Evolutionary conservation across 2,329 filamentous ascomycete genomes (phyloP).

Genomic region (Fonsecaea erecta): DNA sequence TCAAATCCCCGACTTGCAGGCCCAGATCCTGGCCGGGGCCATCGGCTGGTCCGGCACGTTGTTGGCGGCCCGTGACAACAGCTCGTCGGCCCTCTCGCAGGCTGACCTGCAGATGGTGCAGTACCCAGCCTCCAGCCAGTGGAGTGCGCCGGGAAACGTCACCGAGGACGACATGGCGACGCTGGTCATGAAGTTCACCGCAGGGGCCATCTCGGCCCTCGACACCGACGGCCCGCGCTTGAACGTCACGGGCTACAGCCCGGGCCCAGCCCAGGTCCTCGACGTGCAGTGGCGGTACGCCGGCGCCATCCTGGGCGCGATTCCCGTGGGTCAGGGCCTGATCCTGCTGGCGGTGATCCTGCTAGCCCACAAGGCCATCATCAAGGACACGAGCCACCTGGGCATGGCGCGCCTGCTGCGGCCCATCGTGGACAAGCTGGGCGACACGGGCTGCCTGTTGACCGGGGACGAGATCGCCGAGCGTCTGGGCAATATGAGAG

Average conservation of each 20-base stretch:
- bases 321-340: slow-evolving; percentile 30
- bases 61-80: not conserved
- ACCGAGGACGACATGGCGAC: slow-evolving; percentile 19
- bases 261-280: slow-evolving; percentile 82
- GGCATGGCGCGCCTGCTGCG: slow-evolving; percentile 28
- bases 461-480: slow-evolving; percentile 36
- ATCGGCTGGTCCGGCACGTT: slow-evolving; percentile 30
- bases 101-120: slow-evolving; percentile 21
- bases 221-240: slow-evolving; percentile 24
- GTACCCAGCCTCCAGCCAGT: slow-evolving; percentile 41
- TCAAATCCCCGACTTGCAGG: slow-evolving; percentile 25
- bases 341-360: slow-evolving; percentile 25
- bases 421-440: slow-evolving; percentile 31
- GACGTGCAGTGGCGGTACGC: slow-evolving; percentile 65
- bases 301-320: slow-evolving; percentile 25
- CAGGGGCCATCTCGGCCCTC: slow-evolving; percentile 27
- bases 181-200: slow-evolving; percentile 29
- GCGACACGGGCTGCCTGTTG: slow-evolving; percentile 29
- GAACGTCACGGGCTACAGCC: slow-evolving; percentile 72
- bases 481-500: slow-evolving; percentile 26
- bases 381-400: slow-evolving; percentile 33
- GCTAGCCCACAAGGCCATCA: slow-evolving; percentile 33
- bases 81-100: not conserved
- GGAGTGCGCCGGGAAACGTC: slow-evolving; percentile 22
- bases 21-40: slow-evolving; percentile 27